Conservation (phyloP, 2,329 filamentous ascomycete species). For the Coniella lustricola region DNA sequence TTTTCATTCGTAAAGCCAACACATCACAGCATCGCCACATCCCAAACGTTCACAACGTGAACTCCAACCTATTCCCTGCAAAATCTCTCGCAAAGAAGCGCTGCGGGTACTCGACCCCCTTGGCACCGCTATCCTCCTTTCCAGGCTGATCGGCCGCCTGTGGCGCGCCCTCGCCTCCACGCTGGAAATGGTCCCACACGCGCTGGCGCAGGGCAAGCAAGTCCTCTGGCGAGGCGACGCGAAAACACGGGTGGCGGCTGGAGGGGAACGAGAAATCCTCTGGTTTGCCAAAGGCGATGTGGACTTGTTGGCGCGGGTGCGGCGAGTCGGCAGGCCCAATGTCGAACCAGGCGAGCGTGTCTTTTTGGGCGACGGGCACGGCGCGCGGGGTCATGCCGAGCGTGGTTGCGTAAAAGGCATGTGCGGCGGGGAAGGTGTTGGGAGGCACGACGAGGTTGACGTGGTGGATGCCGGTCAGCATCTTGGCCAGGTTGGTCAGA, state of each 20-base stretch:
- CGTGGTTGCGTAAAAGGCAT: constrained; percentile 48
- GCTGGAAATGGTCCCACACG: constrained; percentile 45
- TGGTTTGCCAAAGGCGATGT: constrained; percentile 40
- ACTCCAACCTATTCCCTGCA: constrained; percentile 47
- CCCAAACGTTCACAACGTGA: constrained; percentile 24
- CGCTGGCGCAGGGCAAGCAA: constrained; percentile 38
- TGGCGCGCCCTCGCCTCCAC: constrained; percentile 43
- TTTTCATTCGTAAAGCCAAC: background rate
- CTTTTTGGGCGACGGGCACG: constrained; percentile 46
- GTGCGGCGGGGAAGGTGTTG: constrained; percentile 43
- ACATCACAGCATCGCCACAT: background rate
- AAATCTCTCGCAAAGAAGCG: constrained; percentile 57
- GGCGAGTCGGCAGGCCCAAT: constrained; percentile 37
- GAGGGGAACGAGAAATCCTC: constrained; percentile 29
- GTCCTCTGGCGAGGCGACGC: constrained; percentile 38
- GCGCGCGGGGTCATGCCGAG: constrained; percentile 45
- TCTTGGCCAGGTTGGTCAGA: background rate
- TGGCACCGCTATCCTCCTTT: constrained; percentile 29
- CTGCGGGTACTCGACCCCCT: constrained; percentile 52
- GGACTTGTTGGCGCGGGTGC: constrained; percentile 44
- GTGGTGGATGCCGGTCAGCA: constrained; percentile 48
- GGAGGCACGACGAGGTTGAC: constrained; percentile 52
- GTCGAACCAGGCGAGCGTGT: constrained; percentile 53
- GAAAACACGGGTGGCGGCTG: constrained; percentile 53
- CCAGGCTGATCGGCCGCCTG: constrained; percentile 49